Conservation (phyloP, 2,329 filamentous ascomycete genomes). For the Xylariaceae sp. region DNA sequence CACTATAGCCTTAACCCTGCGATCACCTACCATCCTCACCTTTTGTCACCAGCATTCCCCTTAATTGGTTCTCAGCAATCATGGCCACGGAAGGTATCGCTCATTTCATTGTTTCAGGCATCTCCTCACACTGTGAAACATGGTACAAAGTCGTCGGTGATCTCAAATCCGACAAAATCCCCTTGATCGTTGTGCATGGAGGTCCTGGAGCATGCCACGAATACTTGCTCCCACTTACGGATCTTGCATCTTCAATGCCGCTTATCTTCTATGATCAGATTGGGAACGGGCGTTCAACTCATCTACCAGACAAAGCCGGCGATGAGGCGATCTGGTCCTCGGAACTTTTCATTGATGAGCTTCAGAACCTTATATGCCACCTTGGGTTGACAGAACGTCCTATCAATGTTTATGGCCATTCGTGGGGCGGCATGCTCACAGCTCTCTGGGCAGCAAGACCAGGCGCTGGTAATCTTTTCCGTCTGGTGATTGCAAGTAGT, state of each 20-base stretch:
- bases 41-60: no score
- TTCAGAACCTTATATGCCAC: slow-evolving; percentile 28
- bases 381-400: slow-evolving; percentile 40
- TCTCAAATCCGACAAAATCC: not conserved
- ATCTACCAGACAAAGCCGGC: slow-evolving; percentile 25
- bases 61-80: no score
- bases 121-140: no score
- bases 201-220: slow-evolving; percentile 24
- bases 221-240: slow-evolving; percentile 22
- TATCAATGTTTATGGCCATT: slow-evolving; percentile 48
- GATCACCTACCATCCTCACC: no score
- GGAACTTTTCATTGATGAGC: slow-evolving; percentile 27
- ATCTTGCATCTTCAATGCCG: slow-evolving; percentile 8
- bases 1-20: no score
- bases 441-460: slow-evolving; percentile 47
- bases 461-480: slow-evolving; percentile 32
- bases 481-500: slow-evolving; percentile 40
- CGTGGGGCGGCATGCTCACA: slow-evolving; percentile 60
- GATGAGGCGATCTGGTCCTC: slow-evolving; percentile 27
- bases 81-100: no score
- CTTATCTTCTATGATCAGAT: slow-evolving; percentile 31
- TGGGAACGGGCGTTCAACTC: slow-evolving; percentile 30
- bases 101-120: no score
- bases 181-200: slow-evolving; percentile 3
- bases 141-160: slow-evolving; percentile 15